phyloP scores from a whole-genome alignment of 306 rosid species.

The Vicia faba region DNA sequence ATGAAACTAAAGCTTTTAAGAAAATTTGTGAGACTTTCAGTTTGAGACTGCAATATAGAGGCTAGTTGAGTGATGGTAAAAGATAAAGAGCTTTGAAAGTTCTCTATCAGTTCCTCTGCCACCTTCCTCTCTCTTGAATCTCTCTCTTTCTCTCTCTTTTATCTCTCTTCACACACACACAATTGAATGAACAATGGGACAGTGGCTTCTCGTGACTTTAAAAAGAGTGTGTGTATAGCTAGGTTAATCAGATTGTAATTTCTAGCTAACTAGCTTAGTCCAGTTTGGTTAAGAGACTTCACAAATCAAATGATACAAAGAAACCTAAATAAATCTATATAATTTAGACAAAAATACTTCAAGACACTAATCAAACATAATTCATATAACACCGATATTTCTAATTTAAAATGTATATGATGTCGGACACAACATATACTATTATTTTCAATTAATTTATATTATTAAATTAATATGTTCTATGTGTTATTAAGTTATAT shows the following conservation, averaged over 20 bases:
- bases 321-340: too few species aligned
- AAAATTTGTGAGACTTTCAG: slow-evolving; percentile 64
- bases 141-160: slow-evolving; percentile 41
- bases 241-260: slow-evolving; percentile 42
- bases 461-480: too few species aligned
- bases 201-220: slow-evolving; percentile 88
- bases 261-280: slow-evolving; percentile 37
- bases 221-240: slow-evolving; percentile 42
- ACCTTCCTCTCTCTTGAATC: slow-evolving; percentile 44
- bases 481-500: too few species aligned
- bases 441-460: too few species aligned
- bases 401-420: too few species aligned
- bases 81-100: slow-evolving; percentile 98
- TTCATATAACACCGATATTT: too few species aligned
- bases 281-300: slow-evolving; percentile 57
- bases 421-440: too few species aligned
- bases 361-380: too few species aligned
- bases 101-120: slow-evolving; percentile 99
- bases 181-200: slow-evolving; percentile 67
- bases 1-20: slow-evolving; percentile 42
- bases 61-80: slow-evolving; percentile 89
- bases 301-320: slow-evolving; percentile 27
- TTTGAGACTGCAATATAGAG: slow-evolving; percentile 83
- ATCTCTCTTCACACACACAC: slow-evolving; percentile 23
- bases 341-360: too few species aligned